Conservation (phyloP, 345 rosid species). For the Hevea brasiliensis region DNA sequence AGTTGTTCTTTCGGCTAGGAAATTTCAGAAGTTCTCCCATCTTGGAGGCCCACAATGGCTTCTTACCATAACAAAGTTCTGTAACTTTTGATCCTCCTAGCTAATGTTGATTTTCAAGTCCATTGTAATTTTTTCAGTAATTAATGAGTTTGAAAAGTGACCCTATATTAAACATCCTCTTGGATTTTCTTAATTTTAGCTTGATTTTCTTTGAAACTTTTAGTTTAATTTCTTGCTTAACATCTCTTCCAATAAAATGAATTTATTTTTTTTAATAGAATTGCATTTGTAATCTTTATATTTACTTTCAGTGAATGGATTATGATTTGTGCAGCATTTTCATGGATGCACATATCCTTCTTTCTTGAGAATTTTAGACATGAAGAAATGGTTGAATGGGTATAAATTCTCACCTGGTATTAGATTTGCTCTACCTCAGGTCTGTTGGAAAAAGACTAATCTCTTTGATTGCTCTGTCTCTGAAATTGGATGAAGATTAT, state of each 20-base stretch:
- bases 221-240: no score
- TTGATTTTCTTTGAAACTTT: no score
- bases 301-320: neutral
- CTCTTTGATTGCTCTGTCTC: slow-evolving; percentile 68
- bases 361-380: neutral
- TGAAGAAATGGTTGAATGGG: neutral
- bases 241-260: neutral
- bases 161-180: neutral
- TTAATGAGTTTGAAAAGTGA: neutral
- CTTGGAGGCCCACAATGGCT: slow-evolving; percentile 67
- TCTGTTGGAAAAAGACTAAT: slow-evolving; percentile 51
- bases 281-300: no score
- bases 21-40: slow-evolving; percentile 59
- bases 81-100: slow-evolving; percentile 41
- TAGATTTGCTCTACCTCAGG: slow-evolving; percentile 40
- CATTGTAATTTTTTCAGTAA: neutral
- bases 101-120: slow-evolving; percentile 3
- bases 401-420: neutral
- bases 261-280: no score
- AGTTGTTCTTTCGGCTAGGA: slow-evolving; percentile 20
- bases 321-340: slow-evolving; percentile 4
- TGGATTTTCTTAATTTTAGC: neutral
- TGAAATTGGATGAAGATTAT: slow-evolving; percentile 62
- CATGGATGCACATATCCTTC: neutral
- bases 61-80: slow-evolving; percentile 41